These are phyloP conservation scores for Dothistroma septosporum DNA, from an alignment of 2,329 filamentous ascomycete genomes.

Conservation along the genomic window DNA sequence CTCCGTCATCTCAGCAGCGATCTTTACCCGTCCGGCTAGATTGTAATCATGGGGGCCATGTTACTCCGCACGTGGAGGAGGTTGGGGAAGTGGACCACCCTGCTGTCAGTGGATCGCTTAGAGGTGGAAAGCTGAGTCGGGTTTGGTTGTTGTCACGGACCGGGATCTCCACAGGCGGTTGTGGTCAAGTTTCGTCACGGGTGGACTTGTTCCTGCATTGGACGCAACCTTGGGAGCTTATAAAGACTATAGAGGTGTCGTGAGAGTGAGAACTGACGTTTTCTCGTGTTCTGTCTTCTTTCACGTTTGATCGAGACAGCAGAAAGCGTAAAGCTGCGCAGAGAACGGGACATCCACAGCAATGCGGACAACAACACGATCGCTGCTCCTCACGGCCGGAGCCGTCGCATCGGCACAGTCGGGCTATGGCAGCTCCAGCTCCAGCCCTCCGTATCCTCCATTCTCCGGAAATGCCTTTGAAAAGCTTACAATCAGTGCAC, in stretches of 20 bases:
- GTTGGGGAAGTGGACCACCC: not conserved
- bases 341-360: not conserved
- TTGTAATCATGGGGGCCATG: constrained; percentile 5
- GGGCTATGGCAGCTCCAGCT: constrained; percentile 9
- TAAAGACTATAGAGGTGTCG: not conserved
- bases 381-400: constrained; percentile 25
- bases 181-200: not conserved
- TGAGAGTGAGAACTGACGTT: not conserved
- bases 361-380: constrained; percentile 16
- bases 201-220: constrained; percentile 1
- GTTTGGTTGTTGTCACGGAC: not conserved
- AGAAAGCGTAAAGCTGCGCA: too few relatives aligned
- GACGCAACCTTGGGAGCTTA: constrained; percentile 8
- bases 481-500: constrained; percentile 26
- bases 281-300: not conserved
- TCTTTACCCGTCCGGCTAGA: constrained; percentile 10
- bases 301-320: not conserved
- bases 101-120: not conserved
- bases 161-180: not conserved
- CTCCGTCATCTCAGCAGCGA: constrained; percentile 13
- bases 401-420: constrained; percentile 20
- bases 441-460: constrained; percentile 19
- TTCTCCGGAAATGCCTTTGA: constrained; percentile 31
- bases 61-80: constrained; percentile 13
- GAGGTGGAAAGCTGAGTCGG: not conserved